Base-by-base conservation (phyloP, 2,329 filamentous ascomycete species). In the Sarocladium strictum region DNA sequence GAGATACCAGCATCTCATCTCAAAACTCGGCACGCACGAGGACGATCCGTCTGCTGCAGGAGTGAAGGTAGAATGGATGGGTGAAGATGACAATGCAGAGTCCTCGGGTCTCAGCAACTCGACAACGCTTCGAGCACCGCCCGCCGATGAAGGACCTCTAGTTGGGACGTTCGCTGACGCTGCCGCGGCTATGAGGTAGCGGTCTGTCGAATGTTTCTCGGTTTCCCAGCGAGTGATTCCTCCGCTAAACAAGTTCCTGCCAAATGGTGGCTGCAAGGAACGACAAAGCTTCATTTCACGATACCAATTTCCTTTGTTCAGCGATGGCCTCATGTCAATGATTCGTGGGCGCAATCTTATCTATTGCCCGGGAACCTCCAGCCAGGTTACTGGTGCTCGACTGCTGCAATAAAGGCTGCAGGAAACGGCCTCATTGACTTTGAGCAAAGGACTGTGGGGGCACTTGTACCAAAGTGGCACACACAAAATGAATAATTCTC, bases 91-190 rank as follows among this genome's bases (percentile, higher is more conserved):
- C 57, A 71, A 67, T 35, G 65, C 72, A 40, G 78, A 79, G 57
- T 63, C 72, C 64, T 72, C 74, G 57, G 70, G 65, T 54, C 72
- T 72, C 52, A 64, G 62, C 67, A 53, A 26, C 2, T 27, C 43
- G 11, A 15, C 27, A 35, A 14, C 47, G 14, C 23, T 21, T 43
- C 38, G 11, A 15, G n/a, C 57, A 67, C 65, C 3, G 56, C 68
- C n/a, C 64, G 64, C 64, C 24, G 67, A 69, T 27, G 64, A 64
- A 11, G 68, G 64, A 14, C 73, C 77, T 45, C 73, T 84, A 38
- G 79, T 84, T 14, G 80, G 81, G 41, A 83, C 80, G 15, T 84
- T 84, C 70, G 76, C 78, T 43, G 81, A 84, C 62, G 81, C 80
- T 21, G 79, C 78, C 21, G 76, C 76, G 11, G 77, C 75, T 2